Evolutionary conservation across 2,329 filamentous ascomycete genomes (phyloP).

Genomic region (Pseudogymnoascus sp.): DNA sequence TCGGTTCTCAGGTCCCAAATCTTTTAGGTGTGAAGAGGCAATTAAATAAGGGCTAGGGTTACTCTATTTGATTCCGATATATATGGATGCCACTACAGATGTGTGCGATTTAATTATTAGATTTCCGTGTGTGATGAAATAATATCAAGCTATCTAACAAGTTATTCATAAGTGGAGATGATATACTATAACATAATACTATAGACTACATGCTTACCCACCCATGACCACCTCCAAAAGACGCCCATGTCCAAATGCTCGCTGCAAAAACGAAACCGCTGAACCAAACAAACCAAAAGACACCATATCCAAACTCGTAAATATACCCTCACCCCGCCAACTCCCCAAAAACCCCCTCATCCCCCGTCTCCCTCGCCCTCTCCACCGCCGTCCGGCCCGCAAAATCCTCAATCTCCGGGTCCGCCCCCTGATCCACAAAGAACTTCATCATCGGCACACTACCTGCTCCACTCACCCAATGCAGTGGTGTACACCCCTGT

Average conservation of each 20-base stretch:
- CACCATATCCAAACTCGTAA: neutral
- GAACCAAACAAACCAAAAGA: neutral
- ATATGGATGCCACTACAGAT: neutral
- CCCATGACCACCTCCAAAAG: neutral
- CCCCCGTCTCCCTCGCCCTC: neutral
- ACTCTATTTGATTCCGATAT: neutral
- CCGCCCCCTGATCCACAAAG: neutral
- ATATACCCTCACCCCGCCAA: neutral
- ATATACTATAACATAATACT: neutral
- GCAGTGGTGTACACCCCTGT: neutral
- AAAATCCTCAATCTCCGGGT: neutral
- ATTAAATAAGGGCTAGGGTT: neutral
- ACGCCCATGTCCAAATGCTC: neutral
- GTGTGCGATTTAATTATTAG: neutral
- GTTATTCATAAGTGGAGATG: neutral
- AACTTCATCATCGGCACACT: conserved; percentile 1
- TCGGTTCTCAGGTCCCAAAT: neutral
- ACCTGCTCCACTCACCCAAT: neutral
- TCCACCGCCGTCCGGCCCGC: neutral
- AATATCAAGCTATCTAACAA: neutral
- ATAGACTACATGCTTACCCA: neutral
- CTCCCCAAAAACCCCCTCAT: neutral
- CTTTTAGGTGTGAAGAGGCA: neutral
- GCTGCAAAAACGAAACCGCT: neutral
- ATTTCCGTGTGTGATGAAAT: neutral